A percentile compares a stretch with the other conserved stretches of the same genome.
phyloP scores from a whole-genome alignment of 345 rosid species.

The Populus simonii region DNA sequence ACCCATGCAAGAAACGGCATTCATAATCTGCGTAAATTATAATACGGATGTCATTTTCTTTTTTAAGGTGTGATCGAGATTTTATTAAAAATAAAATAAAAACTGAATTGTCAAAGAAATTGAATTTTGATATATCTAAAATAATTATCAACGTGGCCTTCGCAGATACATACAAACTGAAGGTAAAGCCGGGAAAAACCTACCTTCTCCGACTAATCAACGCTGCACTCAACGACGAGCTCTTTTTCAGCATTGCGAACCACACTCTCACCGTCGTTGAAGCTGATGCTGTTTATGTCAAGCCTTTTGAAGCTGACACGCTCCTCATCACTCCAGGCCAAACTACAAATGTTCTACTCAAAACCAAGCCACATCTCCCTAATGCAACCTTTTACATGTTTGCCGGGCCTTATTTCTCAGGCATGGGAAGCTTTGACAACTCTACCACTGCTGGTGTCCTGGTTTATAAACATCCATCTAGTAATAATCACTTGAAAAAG shows the following conservation, averaged over 20 bases:
- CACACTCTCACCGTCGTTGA: constrained; percentile 25
- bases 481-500: not conserved
- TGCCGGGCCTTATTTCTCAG: constrained; percentile 27
- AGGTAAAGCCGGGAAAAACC: constrained; percentile 29
- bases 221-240: constrained; percentile 35
- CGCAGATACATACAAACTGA: constrained; percentile 27
- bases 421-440: constrained; percentile 22
- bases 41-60: too few relatives aligned
- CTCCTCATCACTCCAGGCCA: constrained; percentile 27
- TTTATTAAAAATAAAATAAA: too few relatives aligned
- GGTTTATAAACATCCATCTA: constrained; percentile 13
- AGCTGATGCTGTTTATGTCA: constrained; percentile 23
- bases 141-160: not conserved
- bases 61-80: too few relatives aligned
- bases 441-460: constrained; percentile 21
- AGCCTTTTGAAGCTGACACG: constrained; percentile 20
- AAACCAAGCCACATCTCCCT: constrained; percentile 23
- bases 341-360: constrained; percentile 28
- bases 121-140: too few relatives aligned
- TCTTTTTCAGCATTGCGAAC: constrained; percentile 30
- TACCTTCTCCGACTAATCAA: constrained; percentile 30
- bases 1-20: too few relatives aligned
- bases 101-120: too few relatives aligned
- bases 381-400: constrained; percentile 25
- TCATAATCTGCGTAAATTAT: too few relatives aligned